Evolutionary conservation across 441 rosid genomes (phyloP).

Genomic region (Macaranga tanarius): DNA sequence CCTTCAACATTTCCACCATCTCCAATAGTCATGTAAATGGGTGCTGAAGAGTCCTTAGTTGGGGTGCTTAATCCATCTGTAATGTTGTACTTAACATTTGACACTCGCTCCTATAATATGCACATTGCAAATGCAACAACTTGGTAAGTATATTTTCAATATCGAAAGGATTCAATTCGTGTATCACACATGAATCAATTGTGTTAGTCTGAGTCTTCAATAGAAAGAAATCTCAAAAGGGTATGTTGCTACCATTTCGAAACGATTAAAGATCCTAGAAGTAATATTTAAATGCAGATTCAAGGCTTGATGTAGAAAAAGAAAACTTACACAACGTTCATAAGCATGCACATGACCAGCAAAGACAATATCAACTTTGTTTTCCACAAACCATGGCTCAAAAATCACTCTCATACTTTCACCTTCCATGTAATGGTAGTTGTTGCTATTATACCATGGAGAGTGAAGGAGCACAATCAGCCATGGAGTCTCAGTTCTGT

Average conservation of each 20-base stretch:
- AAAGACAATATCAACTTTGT: slow-evolving; percentile 67
- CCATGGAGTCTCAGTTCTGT: slow-evolving; percentile 72
- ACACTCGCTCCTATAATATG: slow-evolving; percentile 31
- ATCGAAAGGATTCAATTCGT: no score
- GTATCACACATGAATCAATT: no score
- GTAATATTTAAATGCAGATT: no score
- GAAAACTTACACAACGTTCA: slow-evolving; percentile 54
- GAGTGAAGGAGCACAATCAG: slow-evolving; percentile 57
- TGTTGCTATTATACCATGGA: slow-evolving; percentile 57
- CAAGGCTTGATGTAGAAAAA: neutral
- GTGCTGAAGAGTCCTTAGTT: slow-evolving; percentile 26
- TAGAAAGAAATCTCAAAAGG: neutral
- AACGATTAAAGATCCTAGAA: no score
- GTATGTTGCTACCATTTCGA: no score
- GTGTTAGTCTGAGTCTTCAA: no score
- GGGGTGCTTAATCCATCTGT: slow-evolving; percentile 29
- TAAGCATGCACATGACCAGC: slow-evolving; percentile 79
- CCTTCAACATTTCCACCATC: slow-evolving; percentile 53
- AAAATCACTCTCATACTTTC: slow-evolving; percentile 66
- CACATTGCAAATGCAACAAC: neutral
- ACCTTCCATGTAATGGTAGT: slow-evolving; percentile 77
- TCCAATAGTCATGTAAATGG: slow-evolving; percentile 42
- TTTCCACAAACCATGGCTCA: slow-evolving; percentile 62
- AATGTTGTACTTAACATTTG: slow-evolving; percentile 45
- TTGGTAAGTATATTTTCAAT: no score